Evolutionary conservation across 176 grass and related monocot genomes (phyloP).

Genomic region (Cenchrus fungigraminus): DNA sequence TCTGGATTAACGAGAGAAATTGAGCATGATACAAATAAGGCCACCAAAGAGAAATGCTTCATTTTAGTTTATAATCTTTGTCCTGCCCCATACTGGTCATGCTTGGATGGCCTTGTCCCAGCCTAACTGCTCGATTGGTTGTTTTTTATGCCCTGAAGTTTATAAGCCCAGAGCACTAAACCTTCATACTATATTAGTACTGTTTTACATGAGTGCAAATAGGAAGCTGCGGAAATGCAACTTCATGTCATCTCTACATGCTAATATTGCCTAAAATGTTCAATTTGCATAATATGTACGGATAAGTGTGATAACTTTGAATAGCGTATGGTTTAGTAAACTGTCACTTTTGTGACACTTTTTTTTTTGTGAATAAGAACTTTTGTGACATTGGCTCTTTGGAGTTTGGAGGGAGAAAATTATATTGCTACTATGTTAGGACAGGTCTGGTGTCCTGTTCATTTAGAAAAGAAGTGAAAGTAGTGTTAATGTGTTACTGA

Average conservation of each 20-base stretch:
- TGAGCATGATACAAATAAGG: not conserved
- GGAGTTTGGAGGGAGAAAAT: not conserved
- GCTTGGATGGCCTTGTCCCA: not conserved
- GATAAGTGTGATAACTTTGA: not conserved
- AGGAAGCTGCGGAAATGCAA: not conserved
- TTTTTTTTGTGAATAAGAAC: not conserved
- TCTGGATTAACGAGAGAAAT: not conserved
- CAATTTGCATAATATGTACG: not conserved
- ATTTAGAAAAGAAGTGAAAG: not conserved
- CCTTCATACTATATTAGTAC: not conserved
- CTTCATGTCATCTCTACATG: not conserved
- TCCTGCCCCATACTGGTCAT: not conserved
- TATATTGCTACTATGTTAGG: slow-evolving; percentile 15
- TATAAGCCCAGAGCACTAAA: not conserved
- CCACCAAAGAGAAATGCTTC: not conserved
- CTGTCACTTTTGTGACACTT: not conserved
- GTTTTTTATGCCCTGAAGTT: not conserved
- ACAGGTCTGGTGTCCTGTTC: not conserved
- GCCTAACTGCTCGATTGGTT: not conserved
- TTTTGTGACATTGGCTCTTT: not conserved
- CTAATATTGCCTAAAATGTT: not conserved
- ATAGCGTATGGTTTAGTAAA: not conserved
- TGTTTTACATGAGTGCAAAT: not conserved
- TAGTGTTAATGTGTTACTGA: slow-evolving; percentile 4
- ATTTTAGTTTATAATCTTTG: not conserved